Evolutionary conservation across 441 rosid species (phyloP).

Genomic region (Pelargonium exstipulatum): DNA sequence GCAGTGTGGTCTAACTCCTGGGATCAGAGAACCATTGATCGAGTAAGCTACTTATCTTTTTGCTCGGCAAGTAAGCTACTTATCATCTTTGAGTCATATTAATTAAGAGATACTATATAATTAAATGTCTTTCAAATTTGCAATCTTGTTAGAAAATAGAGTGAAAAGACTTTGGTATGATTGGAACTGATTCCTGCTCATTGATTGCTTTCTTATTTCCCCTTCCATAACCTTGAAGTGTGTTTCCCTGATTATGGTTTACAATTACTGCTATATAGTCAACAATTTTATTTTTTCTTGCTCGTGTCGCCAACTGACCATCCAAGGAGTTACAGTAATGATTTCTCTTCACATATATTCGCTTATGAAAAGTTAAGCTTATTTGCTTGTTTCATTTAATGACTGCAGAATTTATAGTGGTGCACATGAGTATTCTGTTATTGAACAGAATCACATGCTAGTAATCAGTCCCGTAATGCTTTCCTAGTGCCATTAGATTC

Average conservation of each 20-base stretch:
- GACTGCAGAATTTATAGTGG: not conserved
- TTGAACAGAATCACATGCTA: not conserved
- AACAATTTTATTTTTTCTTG: not conserved
- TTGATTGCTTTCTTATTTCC: not conserved
- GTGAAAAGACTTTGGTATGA: not conserved
- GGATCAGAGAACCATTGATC: slow-evolving; percentile 94
- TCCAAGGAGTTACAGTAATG: not conserved
- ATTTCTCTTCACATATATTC: not conserved
- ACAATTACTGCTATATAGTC: not conserved
- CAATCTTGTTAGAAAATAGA: slow-evolving; percentile 1
- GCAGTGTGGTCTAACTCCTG: slow-evolving; percentile 88
- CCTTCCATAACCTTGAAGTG: not conserved
- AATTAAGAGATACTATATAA: not conserved
- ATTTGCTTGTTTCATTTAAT: not conserved
- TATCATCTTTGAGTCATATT: slow-evolving; percentile 17
- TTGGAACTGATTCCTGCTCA: not conserved
- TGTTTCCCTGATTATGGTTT: not conserved
- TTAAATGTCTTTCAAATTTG: not conserved
- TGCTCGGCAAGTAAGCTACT: slow-evolving; percentile 38
- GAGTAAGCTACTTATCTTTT: slow-evolving; percentile 45
- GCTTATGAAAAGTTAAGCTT: not conserved
- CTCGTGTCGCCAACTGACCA: not conserved
- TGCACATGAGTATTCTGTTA: not conserved
- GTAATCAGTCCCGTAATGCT: not conserved
- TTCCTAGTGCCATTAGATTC: not conserved